A percentile compares a stretch with the other conserved stretches of the same genome.
Conservation (phyloP, 192 early-diverging fungal species). For the Blastocladiella britannica region DNA sequence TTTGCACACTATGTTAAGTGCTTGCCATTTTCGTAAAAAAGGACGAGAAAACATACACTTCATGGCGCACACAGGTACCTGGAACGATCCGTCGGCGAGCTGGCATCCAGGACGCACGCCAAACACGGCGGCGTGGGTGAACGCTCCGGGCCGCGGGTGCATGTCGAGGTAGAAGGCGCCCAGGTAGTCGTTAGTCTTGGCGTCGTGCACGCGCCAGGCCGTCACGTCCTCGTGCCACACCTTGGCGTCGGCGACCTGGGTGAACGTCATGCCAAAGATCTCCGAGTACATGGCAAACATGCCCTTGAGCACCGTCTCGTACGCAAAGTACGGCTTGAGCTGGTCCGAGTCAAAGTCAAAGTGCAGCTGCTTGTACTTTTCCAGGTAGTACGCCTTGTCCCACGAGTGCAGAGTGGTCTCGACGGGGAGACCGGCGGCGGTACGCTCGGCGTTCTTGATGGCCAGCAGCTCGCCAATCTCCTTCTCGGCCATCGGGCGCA, state of each 20-base stretch:
- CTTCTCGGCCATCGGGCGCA: conserved; percentile 29
- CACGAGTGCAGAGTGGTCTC: conserved; percentile 37
- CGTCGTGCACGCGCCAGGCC: conserved; percentile 40
- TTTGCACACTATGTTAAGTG: too few species aligned
- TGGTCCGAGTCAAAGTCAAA: conserved; percentile 52
- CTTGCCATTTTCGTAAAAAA: too few species aligned
- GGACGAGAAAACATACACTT: too few species aligned
- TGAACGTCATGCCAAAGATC: conserved; percentile 46
- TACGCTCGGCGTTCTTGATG: conserved; percentile 35
- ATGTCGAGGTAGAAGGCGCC: conserved; percentile 61
- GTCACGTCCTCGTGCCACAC: conserved; percentile 69
- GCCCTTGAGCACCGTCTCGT: conserved; percentile 35
- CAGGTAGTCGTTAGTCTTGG: conserved; percentile 30
- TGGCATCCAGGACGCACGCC: conserved; percentile 46
- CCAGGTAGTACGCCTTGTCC: conserved; percentile 56
- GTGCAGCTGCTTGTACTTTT: conserved; percentile 43
- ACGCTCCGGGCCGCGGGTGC: conserved; percentile 49
- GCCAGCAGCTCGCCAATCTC: conserved; percentile 39
- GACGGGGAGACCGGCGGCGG: conserved; percentile 12
- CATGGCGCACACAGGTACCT: conserved; percentile 48
- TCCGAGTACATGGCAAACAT: conserved; percentile 55
- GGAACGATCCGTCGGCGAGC: conserved; percentile 23
- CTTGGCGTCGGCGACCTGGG: conserved; percentile 29
- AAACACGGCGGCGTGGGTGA: conserved; percentile 60
- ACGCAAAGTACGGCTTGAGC: conserved; percentile 61